These are phyloP conservation scores for Tricholoma flavovirens DNA, from an alignment of 768 basidiomycete species.

Conservation along the genomic window DNA sequence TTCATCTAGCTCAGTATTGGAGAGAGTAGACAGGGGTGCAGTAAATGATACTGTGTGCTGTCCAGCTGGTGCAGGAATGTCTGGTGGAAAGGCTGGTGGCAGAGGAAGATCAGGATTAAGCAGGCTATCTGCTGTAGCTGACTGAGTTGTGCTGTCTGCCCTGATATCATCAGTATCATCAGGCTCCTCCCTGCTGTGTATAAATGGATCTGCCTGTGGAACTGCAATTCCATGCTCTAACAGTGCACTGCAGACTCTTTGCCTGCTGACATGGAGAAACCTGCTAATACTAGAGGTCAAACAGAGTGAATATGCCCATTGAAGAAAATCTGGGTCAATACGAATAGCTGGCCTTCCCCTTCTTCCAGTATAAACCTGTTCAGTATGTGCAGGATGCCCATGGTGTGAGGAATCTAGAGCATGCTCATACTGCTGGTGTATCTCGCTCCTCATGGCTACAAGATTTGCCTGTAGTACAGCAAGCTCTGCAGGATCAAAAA, in stretches of 20 bases:
- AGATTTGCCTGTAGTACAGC: background rate
- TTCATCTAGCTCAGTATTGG: background rate
- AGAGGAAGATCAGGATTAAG: background rate
- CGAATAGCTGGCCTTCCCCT: background rate
- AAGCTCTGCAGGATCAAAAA: constrained; percentile 1
- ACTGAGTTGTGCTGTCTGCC: background rate
- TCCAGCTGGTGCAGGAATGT: too few relatives aligned
- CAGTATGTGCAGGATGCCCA: constrained; percentile 1
- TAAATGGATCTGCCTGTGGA: background rate
- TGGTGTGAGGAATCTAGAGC: constrained; percentile 3
- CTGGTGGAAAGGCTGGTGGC: too few relatives aligned
- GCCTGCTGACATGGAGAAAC: background rate
- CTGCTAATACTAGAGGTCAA: background rate
- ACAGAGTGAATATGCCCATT: constrained; percentile 5
- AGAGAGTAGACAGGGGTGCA: background rate
- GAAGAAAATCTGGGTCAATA: constrained; percentile 6
- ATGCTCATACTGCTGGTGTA: constrained; percentile 6
- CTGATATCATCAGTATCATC: background rate
- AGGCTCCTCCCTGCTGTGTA: background rate
- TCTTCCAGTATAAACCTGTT: background rate
- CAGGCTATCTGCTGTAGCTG: background rate
- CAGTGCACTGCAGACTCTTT: background rate
- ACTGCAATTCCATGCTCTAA: background rate
- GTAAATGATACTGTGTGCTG: too few relatives aligned
- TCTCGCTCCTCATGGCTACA: constrained; percentile 8